Evolutionary conservation across 1,284 basidiomycete genomes (phyloP).

Genomic region (Blastosporella zonata): DNA sequence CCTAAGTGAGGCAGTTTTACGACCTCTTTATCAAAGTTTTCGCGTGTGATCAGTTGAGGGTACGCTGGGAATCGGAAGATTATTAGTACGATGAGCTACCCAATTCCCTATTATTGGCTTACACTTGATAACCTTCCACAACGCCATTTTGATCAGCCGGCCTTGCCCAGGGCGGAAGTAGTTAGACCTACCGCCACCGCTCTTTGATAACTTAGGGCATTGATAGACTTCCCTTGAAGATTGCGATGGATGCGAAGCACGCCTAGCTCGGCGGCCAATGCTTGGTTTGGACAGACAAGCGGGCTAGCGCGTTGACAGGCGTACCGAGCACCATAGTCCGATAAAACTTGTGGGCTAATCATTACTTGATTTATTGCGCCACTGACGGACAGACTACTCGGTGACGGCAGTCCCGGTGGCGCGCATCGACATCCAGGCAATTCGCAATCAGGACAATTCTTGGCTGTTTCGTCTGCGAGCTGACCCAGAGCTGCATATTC

Average conservation of each 20-base stretch:
- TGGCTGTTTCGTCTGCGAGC: slow-evolving; percentile 42
- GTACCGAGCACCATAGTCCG: slow-evolving; percentile 45
- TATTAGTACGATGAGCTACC: background rate
- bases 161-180: background rate
- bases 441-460: slow-evolving; percentile 38
- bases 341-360: slow-evolving; percentile 21
- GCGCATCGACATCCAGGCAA: slow-evolving; percentile 8
- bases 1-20: slow-evolving; percentile 58
- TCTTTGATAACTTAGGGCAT: slow-evolving; percentile 64
- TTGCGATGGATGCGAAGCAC: slow-evolving; percentile 55
- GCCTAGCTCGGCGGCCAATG: slow-evolving; percentile 51
- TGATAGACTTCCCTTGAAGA: slow-evolving; percentile 62
- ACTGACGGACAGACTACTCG: slow-evolving; percentile 1
- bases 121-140: slow-evolving; percentile 59
- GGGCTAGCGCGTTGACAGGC: slow-evolving; percentile 62
- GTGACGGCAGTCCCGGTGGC: background rate
- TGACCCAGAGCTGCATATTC: slow-evolving; percentile 53
- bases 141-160: background rate
- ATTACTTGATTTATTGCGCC: background rate
- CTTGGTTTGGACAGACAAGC: slow-evolving; percentile 64
- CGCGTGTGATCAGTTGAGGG: slow-evolving; percentile 49
- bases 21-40: slow-evolving; percentile 43
- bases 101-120: slow-evolving; percentile 9
- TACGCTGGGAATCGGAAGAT: slow-evolving; percentile 45
- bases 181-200: slow-evolving; percentile 54